These are phyloP conservation scores for Sisymbrium altissimum DNA, from an alignment of 345 rosid genomes.

Conservation along the genomic window DNA sequence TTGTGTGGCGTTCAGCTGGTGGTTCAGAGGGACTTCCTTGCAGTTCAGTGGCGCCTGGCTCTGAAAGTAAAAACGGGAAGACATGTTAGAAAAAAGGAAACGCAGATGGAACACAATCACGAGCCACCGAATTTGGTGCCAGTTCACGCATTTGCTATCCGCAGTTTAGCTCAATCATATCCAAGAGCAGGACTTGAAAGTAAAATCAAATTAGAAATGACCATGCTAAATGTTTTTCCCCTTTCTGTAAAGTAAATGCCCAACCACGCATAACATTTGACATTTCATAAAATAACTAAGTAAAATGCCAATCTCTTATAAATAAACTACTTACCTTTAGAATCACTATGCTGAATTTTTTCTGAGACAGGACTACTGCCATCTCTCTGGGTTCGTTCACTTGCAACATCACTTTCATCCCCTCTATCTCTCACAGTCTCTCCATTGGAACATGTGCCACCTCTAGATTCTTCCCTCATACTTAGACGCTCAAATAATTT, in stretches of 20 bases:
- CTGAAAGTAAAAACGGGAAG: constrained; percentile 13
- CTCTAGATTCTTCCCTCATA: constrained; percentile 42
- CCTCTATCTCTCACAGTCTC: constrained; percentile 48
- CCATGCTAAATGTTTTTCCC: not conserved
- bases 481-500: constrained; percentile 68
- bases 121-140: not conserved
- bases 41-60: constrained; percentile 43
- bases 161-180: constrained; percentile 16
- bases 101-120: not conserved
- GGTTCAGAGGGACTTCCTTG: constrained; percentile 38
- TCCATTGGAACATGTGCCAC: constrained; percentile 36
- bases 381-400: constrained; percentile 57
- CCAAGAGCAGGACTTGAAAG: not conserved
- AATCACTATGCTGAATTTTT: constrained; percentile 38
- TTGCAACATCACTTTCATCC: constrained; percentile 53
- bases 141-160: constrained; percentile 18
- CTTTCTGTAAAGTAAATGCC: not conserved
- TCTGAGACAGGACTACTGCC: constrained; percentile 45
- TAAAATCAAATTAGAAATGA: not conserved
- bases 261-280: not conserved
- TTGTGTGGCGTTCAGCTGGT: constrained; percentile 28
- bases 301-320: constrained; percentile 4
- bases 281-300: not conserved
- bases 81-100: not conserved
- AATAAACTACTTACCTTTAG: constrained; percentile 44